These are phyloP conservation scores for Psilocybe azurescens DNA, from an alignment of 768 basidiomycete species.

Conservation along the genomic window DNA sequence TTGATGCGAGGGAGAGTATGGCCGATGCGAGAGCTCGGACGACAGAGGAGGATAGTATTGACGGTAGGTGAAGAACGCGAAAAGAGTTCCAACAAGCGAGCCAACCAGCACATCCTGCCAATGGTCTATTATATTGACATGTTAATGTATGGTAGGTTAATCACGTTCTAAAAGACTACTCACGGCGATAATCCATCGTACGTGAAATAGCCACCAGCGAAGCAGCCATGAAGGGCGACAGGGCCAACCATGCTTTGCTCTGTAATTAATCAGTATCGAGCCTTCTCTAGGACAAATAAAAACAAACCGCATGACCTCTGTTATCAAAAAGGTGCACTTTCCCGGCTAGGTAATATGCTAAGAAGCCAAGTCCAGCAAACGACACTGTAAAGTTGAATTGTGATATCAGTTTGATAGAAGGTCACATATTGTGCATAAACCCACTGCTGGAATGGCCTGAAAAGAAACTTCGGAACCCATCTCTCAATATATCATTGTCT, in stretches of 20 bases:
- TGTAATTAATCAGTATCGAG: conserved; percentile 28
- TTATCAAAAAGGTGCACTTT: conserved; percentile 91
- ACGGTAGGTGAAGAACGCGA: conserved; percentile 80
- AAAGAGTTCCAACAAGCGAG: conserved; percentile 69
- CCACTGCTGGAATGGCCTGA: conserved; percentile 89
- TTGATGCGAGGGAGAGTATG: conserved; percentile 74
- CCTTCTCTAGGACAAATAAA: not conserved
- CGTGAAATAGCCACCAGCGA: conserved; percentile 82
- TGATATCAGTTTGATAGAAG: not conserved
- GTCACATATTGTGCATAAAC: conserved; percentile 29
- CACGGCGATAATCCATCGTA: conserved; percentile 92
- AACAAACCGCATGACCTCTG: conserved; percentile 69
- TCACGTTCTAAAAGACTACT: conserved; percentile 28
- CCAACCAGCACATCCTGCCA: conserved; percentile 93
- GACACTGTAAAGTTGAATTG: conserved; percentile 59
- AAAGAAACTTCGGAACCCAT: conserved; percentile 93
- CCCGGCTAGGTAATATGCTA: conserved; percentile 88
- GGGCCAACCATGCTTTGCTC: conserved; percentile 84
- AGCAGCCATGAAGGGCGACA: conserved; percentile 80
- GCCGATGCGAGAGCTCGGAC: conserved; percentile 67
- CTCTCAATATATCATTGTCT: conserved; percentile 58
- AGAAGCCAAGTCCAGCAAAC: conserved; percentile 91
- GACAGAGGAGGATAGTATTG: conserved; percentile 84
- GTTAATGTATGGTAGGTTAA: conserved; percentile 9
- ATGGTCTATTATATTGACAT: conserved; percentile 60